Percentiles rank a stretch among this genome's conserved stretches.
phyloP scores from a whole-genome alignment of 2,329 filamentous ascomycete genomes.

The Acephala macrosclerotiorum region DNA sequence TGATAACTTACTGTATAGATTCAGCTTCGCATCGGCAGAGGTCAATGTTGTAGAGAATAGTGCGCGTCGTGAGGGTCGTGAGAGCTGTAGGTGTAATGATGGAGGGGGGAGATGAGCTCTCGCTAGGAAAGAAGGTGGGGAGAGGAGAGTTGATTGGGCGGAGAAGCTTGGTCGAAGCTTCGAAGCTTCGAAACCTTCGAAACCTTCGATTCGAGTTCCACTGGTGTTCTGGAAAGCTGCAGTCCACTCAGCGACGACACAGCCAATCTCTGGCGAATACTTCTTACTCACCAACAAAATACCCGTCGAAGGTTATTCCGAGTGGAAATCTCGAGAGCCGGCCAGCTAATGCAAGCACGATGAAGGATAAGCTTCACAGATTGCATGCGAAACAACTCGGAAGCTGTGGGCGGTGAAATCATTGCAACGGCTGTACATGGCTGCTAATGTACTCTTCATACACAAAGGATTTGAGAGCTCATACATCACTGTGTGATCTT shows the following conservation, averaged over 20 bases:
- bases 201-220: not conserved
- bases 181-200: slow-evolving; percentile 7
- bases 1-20: not conserved
- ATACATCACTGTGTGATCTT: slow-evolving; percentile 6
- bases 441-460: not conserved
- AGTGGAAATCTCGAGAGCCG: not conserved
- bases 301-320: no score
- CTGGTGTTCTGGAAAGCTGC: slow-evolving; percentile 6
- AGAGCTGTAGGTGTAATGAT: not conserved
- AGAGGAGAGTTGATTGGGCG: slow-evolving; percentile 6
- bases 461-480: slow-evolving; percentile 3
- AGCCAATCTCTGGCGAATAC: not conserved
- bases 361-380: slow-evolving; percentile 1
- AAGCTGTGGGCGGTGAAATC: not conserved
- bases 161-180: slow-evolving; percentile 7
- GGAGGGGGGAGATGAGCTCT: slow-evolving; percentile 1
- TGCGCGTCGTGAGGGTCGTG: not conserved
- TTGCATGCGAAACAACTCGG: not conserved
- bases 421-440: not conserved
- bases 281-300: no score
- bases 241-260: slow-evolving; percentile 1
- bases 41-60: not conserved
- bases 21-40: not conserved
- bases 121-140: slow-evolving; percentile 13
- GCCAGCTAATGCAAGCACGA: not conserved